Base-by-base conservation (phyloP, 805 yeast genomes). In the Kluyveromyces aestuarii region DNA sequence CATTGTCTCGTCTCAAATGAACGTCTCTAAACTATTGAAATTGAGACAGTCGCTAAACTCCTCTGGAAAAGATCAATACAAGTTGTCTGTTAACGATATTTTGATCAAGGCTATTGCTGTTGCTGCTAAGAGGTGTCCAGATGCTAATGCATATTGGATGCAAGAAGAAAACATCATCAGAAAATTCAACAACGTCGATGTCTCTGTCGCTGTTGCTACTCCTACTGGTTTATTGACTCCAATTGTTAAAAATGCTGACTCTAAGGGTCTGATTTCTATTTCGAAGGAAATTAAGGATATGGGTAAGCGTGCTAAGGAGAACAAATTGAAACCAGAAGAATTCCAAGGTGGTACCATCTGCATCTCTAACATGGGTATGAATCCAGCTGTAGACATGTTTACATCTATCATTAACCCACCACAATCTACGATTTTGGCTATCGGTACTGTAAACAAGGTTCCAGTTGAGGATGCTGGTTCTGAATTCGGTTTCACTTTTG, bases 301-400 rank as follows among this genome's bases (percentile, higher is more conserved):
- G 59, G 98, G 96, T 58, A 86, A 86, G 77, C 87, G 93, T 72
- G 99, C 99, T 53, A 89, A 91, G 72, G 88, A 77, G 52, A 89
- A 88, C 72, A 93, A 91, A 76, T 82, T 93, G 68, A 66, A 72
- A 56, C 99, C 99, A 54, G 95, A 88, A 70, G 99, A 93, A 75
- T 93, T 86, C 83, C 96, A 88, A 79, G 99, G 99, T 62, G 99
- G 99, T 66, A 90, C 99, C 60, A 87, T 93, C 70, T 89, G 97
- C 69, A 91, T 93, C 65, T 93, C 98, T 57, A 93, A 93, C 84
- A 76, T 93, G 77, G 99, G 99, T 67, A 93, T 93, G 99, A 93
- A 93, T 81, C 80, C 74, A 50, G 98, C 99, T 48, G 97, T 91
- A 43, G 76, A 81, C 55, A 64, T 84, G 67, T 93, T 93, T 81